Percentiles rank a stretch among this genome's conserved stretches.
Evolutionary conservation across 306 rosid genomes (phyloP).

Genomic region (Vicia villosa): DNA sequence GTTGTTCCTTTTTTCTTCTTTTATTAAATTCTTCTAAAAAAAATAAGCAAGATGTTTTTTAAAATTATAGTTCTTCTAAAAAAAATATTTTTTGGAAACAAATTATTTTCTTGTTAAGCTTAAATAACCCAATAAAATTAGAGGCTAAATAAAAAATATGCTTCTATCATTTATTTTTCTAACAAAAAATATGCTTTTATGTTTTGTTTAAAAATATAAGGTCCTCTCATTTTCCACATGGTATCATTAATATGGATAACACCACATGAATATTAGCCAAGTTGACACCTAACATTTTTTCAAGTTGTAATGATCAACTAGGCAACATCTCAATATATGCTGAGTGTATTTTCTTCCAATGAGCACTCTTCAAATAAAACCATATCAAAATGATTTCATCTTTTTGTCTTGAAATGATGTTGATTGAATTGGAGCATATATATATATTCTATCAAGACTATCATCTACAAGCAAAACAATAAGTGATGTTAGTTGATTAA

Average conservation of each 20-base stretch:
- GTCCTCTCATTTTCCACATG: neutral
- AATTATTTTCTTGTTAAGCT: too few species aligned
- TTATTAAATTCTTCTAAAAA: too few species aligned
- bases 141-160: too few species aligned
- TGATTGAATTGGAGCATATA: slow-evolving; percentile 26
- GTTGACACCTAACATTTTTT: slow-evolving; percentile 6
- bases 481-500: slow-evolving; percentile 26
- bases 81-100: too few species aligned
- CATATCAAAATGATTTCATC: slow-evolving; percentile 5
- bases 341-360: slow-evolving; percentile 26
- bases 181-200: too few species aligned
- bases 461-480: slow-evolving; percentile 12
- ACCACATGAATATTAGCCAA: slow-evolving; percentile 15
- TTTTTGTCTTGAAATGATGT: slow-evolving; percentile 11
- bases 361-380: slow-evolving; percentile 3
- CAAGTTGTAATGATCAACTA: slow-evolving; percentile 10
- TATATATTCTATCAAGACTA: slow-evolving; percentile 13
- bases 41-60: too few species aligned
- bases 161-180: too few species aligned
- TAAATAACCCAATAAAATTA: too few species aligned
- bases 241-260: slow-evolving; percentile 25
- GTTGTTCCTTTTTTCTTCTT: too few species aligned
- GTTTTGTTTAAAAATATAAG: too few species aligned
- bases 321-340: neutral
- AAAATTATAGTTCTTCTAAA: too few species aligned